Conservation (phyloP, 2,329 filamentous ascomycete genomes). For the Xylariales sp. region DNA sequence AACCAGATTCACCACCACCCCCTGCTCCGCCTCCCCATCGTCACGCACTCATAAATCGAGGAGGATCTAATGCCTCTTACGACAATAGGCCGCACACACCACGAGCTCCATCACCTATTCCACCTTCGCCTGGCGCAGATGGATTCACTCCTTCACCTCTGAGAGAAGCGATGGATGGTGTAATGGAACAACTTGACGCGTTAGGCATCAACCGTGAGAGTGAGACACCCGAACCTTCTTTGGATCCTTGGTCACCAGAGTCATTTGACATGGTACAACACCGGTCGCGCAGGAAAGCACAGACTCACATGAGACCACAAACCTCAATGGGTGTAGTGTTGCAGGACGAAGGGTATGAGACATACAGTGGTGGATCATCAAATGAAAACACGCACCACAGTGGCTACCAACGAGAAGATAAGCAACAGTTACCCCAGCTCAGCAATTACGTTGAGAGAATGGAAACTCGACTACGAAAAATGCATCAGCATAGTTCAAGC, state of each 20-base stretch:
- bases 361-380: slow-evolving; percentile 50
- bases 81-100: slow-evolving; percentile 42
- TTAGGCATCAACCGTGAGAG: slow-evolving; percentile 62
- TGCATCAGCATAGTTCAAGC: slow-evolving; percentile 58
- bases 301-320: slow-evolving; percentile 46
- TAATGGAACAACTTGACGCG: slow-evolving; percentile 90
- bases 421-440: slow-evolving; percentile 62
- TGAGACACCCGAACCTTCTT: slow-evolving; percentile 51
- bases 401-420: slow-evolving; percentile 36
- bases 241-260: slow-evolving; percentile 86
- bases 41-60: slow-evolving; percentile 41
- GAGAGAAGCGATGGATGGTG: slow-evolving; percentile 93
- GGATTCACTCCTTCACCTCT: slow-evolving; percentile 85
- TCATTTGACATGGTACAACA: slow-evolving; percentile 62
- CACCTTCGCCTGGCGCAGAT: slow-evolving; percentile 61
- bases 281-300: slow-evolving; percentile 31
- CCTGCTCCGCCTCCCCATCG: slow-evolving; percentile 82
- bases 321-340: slow-evolving; percentile 69
- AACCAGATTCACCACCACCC: slow-evolving; percentile 68
- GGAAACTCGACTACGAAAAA: slow-evolving; percentile 73
- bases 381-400: slow-evolving; percentile 39
- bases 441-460: slow-evolving; percentile 88
- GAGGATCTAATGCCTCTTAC: slow-evolving; percentile 30
- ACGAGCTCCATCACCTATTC: slow-evolving; percentile 56
- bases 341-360: slow-evolving; percentile 58